A percentile compares a stretch with the other conserved stretches of the same genome.
These are phyloP conservation scores for Maudiozyma humilis DNA, from an alignment of 1,139 yeast genomes.

Conservation along the genomic window DNA sequence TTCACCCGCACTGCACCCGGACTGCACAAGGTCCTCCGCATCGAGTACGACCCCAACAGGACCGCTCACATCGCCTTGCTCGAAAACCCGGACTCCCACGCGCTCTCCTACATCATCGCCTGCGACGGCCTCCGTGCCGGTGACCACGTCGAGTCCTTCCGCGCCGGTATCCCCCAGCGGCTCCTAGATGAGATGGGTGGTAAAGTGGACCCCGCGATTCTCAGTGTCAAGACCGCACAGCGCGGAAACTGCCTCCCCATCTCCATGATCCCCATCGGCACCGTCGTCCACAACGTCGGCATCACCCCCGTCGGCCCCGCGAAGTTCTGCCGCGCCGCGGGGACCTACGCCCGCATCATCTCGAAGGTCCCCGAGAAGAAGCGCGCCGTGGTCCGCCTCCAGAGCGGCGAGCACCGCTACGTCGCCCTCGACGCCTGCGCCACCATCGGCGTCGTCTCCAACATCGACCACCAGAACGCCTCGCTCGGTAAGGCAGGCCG, in stretches of 20 bases:
- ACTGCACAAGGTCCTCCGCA: conserved; percentile 69
- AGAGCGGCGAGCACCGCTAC: conserved; percentile 90
- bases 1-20: conserved; percentile 62
- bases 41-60: conserved; percentile 95
- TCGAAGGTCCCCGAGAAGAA: conserved; percentile 66
- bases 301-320: conserved; percentile 74
- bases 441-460: conserved; percentile 90
- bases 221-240: conserved; percentile 79
- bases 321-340: conserved; percentile 87
- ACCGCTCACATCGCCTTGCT: conserved; percentile 88
- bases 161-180: conserved; percentile 78
- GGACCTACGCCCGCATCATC: conserved; percentile 83
- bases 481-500: conserved; percentile 97
- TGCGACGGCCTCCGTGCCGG: conserved; percentile 91
- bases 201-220: conserved; percentile 81
- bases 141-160: conserved; percentile 80
- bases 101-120: conserved; percentile 74
- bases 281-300: conserved; percentile 83
- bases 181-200: conserved; percentile 59
- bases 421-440: conserved; percentile 84
- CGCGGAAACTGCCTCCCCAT: conserved; percentile 94
- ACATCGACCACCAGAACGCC: conserved; percentile 83
- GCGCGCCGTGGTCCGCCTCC: conserved; percentile 71
- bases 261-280: conserved; percentile 86
- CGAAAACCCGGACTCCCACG: conserved; percentile 53